Evolutionary conservation across 2,329 filamentous ascomycete species (phyloP), one percentile per base, ranked within the genome.

Genomic region (Hymenotorrendiella dingleyae): DNA sequence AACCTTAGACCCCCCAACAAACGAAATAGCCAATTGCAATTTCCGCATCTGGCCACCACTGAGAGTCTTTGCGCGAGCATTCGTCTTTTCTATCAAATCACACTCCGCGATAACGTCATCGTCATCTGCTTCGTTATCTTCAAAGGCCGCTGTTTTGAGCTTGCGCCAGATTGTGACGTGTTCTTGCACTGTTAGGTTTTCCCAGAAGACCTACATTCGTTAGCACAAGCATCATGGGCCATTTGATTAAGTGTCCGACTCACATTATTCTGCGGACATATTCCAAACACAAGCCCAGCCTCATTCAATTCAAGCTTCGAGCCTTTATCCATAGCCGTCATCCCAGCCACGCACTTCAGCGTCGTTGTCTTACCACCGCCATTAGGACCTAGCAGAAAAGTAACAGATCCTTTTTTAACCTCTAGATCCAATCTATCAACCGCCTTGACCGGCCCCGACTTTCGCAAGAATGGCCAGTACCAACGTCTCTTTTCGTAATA

Each of bases 21-120:
- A 78, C 72, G 82, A 80, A 67, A 82, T 80, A 2, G 78, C 78
- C 14, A 84, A 64, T 57, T 84, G 80, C 7, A 82, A 67, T 55
- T 83, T 84, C 22, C 80, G 67, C 63, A 82, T 83, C 56, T 84
- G 80, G 2, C 80, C 80, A 28, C 80, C 80, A 36, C 78, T 82
- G 8, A 84, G 63, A 3, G 76, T 80, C 47, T 70, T 70, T 0
- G 77, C 71, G 36, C 63, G 64, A 4, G 79, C 74, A 23, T 71
- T 67, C 6, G 70, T 58, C 59, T 84, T 84, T 43, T 73, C 68
- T 3, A 68, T 64, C 4, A 84, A 64, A 57, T 82, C 80, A 55
- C 79, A 83, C 27, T 71, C 71, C 4, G 60, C 62, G 28, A 80
- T 68, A 4, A 80, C 66, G 17, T 70, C 64, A 28, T 67, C 58